phyloP scores from a whole-genome alignment of 225 moss, liverwort and hornwort genomes.

The Pleurozium schreberi region DNA sequence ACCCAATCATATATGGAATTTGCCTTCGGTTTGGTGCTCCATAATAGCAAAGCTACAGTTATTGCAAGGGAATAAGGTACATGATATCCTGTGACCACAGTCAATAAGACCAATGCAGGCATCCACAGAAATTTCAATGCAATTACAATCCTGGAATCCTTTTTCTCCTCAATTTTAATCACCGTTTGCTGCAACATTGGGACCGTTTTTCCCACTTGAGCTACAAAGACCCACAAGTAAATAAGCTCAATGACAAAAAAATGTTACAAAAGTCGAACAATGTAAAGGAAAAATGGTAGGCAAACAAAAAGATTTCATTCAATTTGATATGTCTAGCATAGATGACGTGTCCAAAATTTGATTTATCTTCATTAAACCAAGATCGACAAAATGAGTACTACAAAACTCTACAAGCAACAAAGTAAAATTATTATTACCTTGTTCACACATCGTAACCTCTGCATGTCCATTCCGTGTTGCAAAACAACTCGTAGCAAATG shows the following conservation, averaged over 20 bases:
- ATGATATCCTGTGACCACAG: constrained; percentile 58
- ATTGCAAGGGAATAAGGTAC: constrained; percentile 55
- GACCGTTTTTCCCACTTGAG: constrained; percentile 13
- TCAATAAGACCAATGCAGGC: constrained; percentile 50
- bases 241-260: not conserved
- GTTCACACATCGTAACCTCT: constrained; percentile 25
- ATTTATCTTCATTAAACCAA: not conserved
- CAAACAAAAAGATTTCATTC: not conserved
- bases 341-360: not conserved
- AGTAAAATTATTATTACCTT: constrained; percentile 16
- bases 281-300: not conserved
- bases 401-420: not conserved
- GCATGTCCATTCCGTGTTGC: constrained; percentile 23
- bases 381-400: not conserved
- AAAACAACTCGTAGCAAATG: constrained; percentile 44
- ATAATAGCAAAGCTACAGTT: constrained; percentile 57
- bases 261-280: not conserved
- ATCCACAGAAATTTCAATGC: constrained; percentile 48
- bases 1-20: constrained; percentile 78
- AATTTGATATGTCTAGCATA: not conserved
- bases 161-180: constrained; percentile 25
- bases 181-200: constrained; percentile 13
- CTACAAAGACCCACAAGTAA: constrained; percentile 3
- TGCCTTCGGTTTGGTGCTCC: constrained; percentile 75
- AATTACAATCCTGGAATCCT: constrained; percentile 4